Evolutionary conservation across 2,329 filamentous ascomycete species (phyloP).

Genomic region (Colletotrichum abscissum): DNA sequence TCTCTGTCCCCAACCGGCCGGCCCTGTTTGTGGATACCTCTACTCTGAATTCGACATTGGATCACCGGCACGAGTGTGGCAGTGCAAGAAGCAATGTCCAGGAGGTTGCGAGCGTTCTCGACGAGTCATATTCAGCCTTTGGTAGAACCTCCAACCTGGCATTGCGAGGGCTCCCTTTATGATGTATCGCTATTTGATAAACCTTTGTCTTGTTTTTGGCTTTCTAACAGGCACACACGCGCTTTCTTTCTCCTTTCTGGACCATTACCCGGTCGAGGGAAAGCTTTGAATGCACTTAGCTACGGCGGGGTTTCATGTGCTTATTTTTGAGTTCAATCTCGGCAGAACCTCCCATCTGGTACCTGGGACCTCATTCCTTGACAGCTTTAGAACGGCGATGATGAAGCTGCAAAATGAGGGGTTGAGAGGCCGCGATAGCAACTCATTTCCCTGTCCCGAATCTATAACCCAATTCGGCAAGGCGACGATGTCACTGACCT

Average conservation of each 20-base stretch:
- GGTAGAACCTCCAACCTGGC: neutral
- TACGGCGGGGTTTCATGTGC: conserved; percentile 6
- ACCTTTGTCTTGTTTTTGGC: neutral
- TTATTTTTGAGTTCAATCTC: conserved; percentile 28
- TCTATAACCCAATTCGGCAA: neutral
- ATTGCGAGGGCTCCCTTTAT: neutral
- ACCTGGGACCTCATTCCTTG: neutral
- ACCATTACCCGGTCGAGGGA: neutral
- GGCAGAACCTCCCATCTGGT: conserved; percentile 12
- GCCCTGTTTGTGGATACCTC: conserved; percentile 23
- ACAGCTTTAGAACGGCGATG: neutral
- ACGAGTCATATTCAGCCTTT: conserved; percentile 18
- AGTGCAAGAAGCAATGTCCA: conserved; percentile 29
- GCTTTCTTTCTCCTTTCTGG: neutral
- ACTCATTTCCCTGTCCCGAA: conserved; percentile 1
- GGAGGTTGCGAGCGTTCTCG: conserved; percentile 4
- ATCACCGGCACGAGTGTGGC: conserved; percentile 21
- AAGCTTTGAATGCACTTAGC: neutral
- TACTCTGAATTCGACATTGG: neutral
- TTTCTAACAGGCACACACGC: neutral
- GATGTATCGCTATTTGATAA: neutral
- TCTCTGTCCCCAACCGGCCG: conserved; percentile 2
- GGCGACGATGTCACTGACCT: conserved; percentile 12
- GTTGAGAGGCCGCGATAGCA: neutral
- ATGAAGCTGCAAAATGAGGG: neutral